A percentile compares a stretch with the other conserved stretches of the same genome.
These are phyloP conservation scores for Aspergillus floridensis DNA, from an alignment of 2,329 filamentous ascomycete genomes.

Conservation along the genomic window DNA sequence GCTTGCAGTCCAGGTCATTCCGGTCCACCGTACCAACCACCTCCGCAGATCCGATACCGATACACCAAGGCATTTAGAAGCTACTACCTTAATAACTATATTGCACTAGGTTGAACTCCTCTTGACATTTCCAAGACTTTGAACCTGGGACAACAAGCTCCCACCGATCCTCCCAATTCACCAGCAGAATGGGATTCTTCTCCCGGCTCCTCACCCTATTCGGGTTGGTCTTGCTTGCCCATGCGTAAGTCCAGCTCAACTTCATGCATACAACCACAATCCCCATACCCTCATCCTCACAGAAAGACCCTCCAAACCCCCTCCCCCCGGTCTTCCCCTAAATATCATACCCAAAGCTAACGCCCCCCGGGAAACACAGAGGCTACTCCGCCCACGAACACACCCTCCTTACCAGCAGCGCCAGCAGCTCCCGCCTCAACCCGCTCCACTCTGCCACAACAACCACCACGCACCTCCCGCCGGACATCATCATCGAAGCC, in stretches of 20 bases:
- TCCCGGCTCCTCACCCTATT: slow-evolving; percentile 69
- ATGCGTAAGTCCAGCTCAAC: slow-evolving; percentile 65
- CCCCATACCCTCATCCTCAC: too few species aligned
- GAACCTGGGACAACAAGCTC: too few species aligned
- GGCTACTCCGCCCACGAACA: slow-evolving; percentile 97
- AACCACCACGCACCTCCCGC: slow-evolving; percentile 57
- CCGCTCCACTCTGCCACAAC: not conserved
- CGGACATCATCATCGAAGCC: slow-evolving; percentile 86
- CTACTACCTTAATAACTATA: not conserved
- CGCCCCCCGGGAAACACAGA: slow-evolving; percentile 47
- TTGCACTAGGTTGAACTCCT: too few species aligned
- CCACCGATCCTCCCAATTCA: too few species aligned
- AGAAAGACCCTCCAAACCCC: too few species aligned
- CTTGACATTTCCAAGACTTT: too few species aligned
- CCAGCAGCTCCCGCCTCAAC: slow-evolving; percentile 39
- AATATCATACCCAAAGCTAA: not conserved
- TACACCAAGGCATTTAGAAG: not conserved
- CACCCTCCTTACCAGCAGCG: slow-evolving; percentile 66
- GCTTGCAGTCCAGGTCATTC: not conserved
- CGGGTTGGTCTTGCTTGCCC: slow-evolving; percentile 75
- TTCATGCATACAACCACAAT: too few species aligned
- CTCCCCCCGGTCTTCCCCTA: not conserved
- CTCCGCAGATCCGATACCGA: not conserved
- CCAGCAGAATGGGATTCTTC: slow-evolving; percentile 60
- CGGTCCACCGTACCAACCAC: not conserved